A percentile compares a stretch with the other conserved stretches of the same genome.
phyloP scores from a whole-genome alignment of 2,329 filamentous ascomycete species.

The Colletotrichum sp. region DNA sequence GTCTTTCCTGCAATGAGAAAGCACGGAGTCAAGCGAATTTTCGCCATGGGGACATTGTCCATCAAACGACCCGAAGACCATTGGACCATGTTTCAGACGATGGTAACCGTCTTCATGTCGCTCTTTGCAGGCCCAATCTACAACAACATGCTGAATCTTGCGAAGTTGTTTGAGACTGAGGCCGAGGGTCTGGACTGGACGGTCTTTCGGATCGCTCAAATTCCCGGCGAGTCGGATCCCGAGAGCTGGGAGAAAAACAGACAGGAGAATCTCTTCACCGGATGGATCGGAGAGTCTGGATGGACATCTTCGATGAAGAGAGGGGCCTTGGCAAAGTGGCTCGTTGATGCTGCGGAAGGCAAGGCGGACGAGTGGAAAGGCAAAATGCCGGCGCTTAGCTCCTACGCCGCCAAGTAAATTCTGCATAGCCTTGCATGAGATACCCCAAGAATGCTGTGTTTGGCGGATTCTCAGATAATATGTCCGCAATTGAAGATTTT shows the following conservation, averaged over 20 bases:
- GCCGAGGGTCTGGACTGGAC: conserved; percentile 32
- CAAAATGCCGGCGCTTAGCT: conserved; percentile 26
- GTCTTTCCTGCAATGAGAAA: conserved; percentile 30
- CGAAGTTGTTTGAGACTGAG: conserved; percentile 24
- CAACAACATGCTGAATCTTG: conserved; percentile 23
- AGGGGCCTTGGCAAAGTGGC: conserved; percentile 29
- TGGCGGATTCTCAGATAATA: neutral
- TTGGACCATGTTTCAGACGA: conserved; percentile 17
- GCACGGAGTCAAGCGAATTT: conserved; percentile 33
- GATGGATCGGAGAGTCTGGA: conserved; percentile 22
- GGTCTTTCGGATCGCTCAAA: conserved; percentile 26
- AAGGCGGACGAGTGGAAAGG: conserved; percentile 22
- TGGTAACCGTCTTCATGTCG: conserved; percentile 19
- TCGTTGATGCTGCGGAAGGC: conserved; percentile 29
- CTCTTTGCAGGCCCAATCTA: conserved; percentile 19
- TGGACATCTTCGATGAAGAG: conserved; percentile 23
- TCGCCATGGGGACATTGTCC: conserved; percentile 37
- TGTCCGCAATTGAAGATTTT: neutral
- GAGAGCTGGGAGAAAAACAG: conserved; percentile 22
- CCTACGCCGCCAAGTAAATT: neutral
- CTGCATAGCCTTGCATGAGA: neutral
- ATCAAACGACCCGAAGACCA: conserved; percentile 27
- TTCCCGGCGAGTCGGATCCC: neutral
- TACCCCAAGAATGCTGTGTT: neutral
- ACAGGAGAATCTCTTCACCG: conserved; percentile 24